Percentiles rank a stretch among this genome's conserved stretches.
Evolutionary conservation across 169 alveolate species (phyloP).

Genomic region (Miamiensis avidus): DNA sequence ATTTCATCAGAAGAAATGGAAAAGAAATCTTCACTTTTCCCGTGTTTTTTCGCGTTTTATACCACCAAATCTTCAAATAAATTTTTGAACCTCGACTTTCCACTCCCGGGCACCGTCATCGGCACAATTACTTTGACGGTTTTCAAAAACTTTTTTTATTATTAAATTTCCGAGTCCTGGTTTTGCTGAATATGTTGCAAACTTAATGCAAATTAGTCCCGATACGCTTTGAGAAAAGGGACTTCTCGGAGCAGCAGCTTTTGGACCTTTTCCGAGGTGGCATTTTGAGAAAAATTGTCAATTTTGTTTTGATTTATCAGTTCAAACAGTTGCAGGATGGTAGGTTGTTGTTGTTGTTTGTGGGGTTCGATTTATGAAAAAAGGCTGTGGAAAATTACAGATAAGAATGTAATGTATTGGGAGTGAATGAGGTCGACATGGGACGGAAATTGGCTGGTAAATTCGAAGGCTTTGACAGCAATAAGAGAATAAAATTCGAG

Average conservation of each 20-base stretch:
- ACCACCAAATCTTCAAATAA: too few species aligned
- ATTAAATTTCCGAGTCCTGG: neutral
- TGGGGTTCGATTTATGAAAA: too few species aligned
- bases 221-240: too few species aligned
- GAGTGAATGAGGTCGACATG: neutral
- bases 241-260: too few species aligned
- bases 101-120: neutral
- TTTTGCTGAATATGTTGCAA: neutral
- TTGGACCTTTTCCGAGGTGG: neutral
- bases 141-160: too few species aligned
- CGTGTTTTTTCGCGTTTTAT: neutral
- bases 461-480: neutral
- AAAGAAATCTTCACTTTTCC: neutral
- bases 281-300: neutral
- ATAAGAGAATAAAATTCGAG: too few species aligned
- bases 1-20: neutral
- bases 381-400: too few species aligned
- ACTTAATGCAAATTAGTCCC: neutral
- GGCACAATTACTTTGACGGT: neutral
- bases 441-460: neutral
- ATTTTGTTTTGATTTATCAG: too few species aligned
- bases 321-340: too few species aligned
- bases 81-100: too few species aligned
- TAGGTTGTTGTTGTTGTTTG: too few species aligned
- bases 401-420: neutral